Conservation (phyloP, 75 land plant genomes). For the Selaginella tamariscina region DNA sequence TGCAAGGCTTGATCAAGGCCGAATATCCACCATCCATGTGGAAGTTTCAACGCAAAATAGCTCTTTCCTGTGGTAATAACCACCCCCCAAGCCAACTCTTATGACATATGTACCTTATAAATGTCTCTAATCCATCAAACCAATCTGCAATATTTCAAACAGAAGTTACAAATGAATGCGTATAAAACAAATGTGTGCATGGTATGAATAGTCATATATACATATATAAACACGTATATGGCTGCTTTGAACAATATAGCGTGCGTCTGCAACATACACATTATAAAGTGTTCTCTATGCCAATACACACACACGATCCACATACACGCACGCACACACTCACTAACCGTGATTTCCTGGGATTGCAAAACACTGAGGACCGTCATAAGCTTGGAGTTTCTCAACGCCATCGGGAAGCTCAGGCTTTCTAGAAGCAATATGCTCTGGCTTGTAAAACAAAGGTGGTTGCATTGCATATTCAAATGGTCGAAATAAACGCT, state of each 20-base stretch:
- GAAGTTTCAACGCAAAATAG: conserved; percentile 90
- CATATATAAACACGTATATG: not conserved
- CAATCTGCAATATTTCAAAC: conserved; percentile 47
- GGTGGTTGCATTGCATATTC: conserved; percentile 97
- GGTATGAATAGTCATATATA: not conserved
- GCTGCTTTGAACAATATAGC: not conserved
- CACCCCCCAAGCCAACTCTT: conserved; percentile 99
- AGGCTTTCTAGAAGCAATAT: conserved; percentile 82
- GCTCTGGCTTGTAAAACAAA: conserved; percentile 64
- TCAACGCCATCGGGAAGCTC: conserved; percentile 67
- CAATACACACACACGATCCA: not conserved
- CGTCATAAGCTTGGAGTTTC: conserved; percentile 53
- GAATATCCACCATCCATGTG: conserved; percentile 96
- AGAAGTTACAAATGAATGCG: not conserved
- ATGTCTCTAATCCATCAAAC: conserved; percentile 98
- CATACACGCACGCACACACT: too few relatives aligned
- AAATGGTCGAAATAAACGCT: conserved; percentile 81
- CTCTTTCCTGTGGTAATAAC: conserved; percentile 96
- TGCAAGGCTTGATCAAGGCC: conserved; percentile 94
- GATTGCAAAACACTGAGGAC: conserved; percentile 91
- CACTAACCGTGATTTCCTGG: conserved; percentile 92
- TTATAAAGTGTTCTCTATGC: not conserved
- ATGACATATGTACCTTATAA: conserved; percentile 92
- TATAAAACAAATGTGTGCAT: not conserved
- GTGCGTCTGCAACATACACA: not conserved